Conservation (phyloP, 352 stramenopile genomes). For the Phytophthora citrophthora region DNA sequence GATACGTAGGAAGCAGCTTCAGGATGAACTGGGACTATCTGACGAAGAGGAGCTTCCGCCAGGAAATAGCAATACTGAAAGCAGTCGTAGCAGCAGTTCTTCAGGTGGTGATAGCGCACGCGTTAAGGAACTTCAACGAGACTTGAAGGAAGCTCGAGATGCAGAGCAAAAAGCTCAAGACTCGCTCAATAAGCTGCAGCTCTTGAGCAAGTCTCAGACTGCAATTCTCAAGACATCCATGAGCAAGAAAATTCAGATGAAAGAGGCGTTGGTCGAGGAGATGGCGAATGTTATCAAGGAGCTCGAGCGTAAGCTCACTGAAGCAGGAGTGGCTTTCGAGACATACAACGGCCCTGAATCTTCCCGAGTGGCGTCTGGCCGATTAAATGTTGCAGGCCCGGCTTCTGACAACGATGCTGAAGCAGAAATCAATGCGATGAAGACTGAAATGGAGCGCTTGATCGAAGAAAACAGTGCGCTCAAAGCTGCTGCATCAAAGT, state of each 20-base stretch:
- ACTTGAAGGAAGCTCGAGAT: slow-evolving; percentile 63
- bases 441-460: slow-evolving; percentile 75
- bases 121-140: slow-evolving; percentile 64
- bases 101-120: slow-evolving; percentile 27
- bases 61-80: slow-evolving; percentile 9
- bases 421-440: slow-evolving; percentile 73
- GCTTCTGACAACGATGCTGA: slow-evolving; percentile 51
- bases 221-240: slow-evolving; percentile 86
- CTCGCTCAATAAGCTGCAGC: slow-evolving; percentile 80
- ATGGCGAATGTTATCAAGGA: slow-evolving; percentile 67
- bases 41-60: slow-evolving; percentile 49
- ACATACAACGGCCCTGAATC: slow-evolving; percentile 44
- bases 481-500: slow-evolving; percentile 22
- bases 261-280: slow-evolving; percentile 68
- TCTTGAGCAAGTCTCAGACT: slow-evolving; percentile 86
- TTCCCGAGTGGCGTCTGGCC: slow-evolving; percentile 24
- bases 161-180: slow-evolving; percentile 80
- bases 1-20: slow-evolving; percentile 54
- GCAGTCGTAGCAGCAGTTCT: slow-evolving; percentile 1
- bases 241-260: slow-evolving; percentile 81
- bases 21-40: slow-evolving; percentile 82
- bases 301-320: slow-evolving; percentile 65
- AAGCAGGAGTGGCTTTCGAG: slow-evolving; percentile 54
- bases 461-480: slow-evolving; percentile 74
- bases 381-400: slow-evolving; percentile 30